Conservation (phyloP, 441 rosid species). For the Mallotus repandus region DNA sequence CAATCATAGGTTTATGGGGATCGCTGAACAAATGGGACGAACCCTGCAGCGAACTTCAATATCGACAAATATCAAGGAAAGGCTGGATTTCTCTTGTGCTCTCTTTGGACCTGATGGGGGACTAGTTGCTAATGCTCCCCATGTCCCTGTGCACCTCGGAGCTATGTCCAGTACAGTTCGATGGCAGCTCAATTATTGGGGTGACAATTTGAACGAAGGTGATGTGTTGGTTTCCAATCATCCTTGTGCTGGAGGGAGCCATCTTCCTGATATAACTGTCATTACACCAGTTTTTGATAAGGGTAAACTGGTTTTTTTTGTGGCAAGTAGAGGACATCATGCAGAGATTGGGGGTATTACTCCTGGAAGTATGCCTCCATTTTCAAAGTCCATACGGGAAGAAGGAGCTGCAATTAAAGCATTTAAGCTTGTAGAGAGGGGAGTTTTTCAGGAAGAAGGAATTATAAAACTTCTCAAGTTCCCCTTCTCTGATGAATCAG, state of each 20-base stretch:
- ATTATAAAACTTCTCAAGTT: slow-evolving; percentile 63
- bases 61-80: slow-evolving; percentile 90
- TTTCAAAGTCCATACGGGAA: slow-evolving; percentile 91
- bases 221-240: slow-evolving; percentile 95
- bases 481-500: slow-evolving; percentile 52
- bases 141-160: slow-evolving; percentile 95
- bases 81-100: slow-evolving; percentile 96
- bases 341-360: slow-evolving; percentile 97
- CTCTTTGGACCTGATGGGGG: slow-evolving; percentile 93
- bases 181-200: slow-evolving; percentile 91
- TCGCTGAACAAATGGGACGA: slow-evolving; percentile 97
- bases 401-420: slow-evolving; percentile 97
- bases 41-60: slow-evolving; percentile 93
- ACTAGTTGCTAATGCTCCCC: slow-evolving; percentile 95
- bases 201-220: slow-evolving; percentile 65
- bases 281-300: slow-evolving; percentile 83
- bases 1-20: slow-evolving; percentile 96
- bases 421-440: slow-evolving; percentile 85
- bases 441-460: slow-evolving; percentile 87
- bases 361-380: slow-evolving; percentile 99
- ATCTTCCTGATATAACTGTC: slow-evolving; percentile 94
- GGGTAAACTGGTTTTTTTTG: slow-evolving; percentile 75
- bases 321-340: slow-evolving; percentile 96
- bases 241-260: slow-evolving; percentile 94
- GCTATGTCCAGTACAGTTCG: slow-evolving; percentile 94